A percentile compares a stretch with the other conserved stretches of the same genome.
Conservation (phyloP, 306 rosid species). For the Benincasa hispida region DNA sequence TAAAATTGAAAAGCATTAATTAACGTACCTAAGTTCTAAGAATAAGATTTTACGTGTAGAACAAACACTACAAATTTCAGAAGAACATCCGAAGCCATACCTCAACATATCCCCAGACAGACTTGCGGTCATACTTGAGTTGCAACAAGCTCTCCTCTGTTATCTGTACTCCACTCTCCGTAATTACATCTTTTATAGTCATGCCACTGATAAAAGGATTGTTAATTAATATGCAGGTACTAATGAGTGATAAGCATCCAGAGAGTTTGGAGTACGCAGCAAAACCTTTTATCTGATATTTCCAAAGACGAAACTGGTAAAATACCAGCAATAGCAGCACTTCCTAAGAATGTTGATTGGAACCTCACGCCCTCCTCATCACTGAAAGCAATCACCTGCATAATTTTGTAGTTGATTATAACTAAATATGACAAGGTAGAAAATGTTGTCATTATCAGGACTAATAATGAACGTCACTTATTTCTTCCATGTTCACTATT, state of each 20-base stretch:
- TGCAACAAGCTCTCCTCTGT: slow-evolving; percentile 47
- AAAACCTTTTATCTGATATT: slow-evolving; percentile 74
- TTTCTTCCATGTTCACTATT: neutral
- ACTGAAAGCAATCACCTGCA: slow-evolving; percentile 88
- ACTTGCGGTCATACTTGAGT: slow-evolving; percentile 72
- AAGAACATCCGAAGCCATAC: slow-evolving; percentile 16
- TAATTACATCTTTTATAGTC: slow-evolving; percentile 45
- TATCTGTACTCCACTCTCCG: slow-evolving; percentile 43
- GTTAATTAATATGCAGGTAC: slow-evolving; percentile 9
- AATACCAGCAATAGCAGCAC: slow-evolving; percentile 79
- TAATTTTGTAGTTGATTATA: slow-evolving; percentile 10
- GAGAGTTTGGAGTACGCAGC: neutral
- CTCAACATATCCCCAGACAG: slow-evolving; percentile 91
- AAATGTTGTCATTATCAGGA: neutral
- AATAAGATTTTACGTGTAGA: neutral
- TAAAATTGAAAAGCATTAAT: neutral
- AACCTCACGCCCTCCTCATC: slow-evolving; percentile 97
- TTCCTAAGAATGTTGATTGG: slow-evolving; percentile 89
- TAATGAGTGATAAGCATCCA: neutral
- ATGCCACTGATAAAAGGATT: slow-evolving; percentile 38
- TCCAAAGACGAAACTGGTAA: slow-evolving; percentile 52
- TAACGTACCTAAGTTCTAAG: neutral
- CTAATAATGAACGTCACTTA: neutral
- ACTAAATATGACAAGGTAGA: neutral
- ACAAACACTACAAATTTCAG: neutral